Evolutionary conservation across 2,329 filamentous ascomycete genomes (phyloP).

Genomic region (Aureobasidium sp.): DNA sequence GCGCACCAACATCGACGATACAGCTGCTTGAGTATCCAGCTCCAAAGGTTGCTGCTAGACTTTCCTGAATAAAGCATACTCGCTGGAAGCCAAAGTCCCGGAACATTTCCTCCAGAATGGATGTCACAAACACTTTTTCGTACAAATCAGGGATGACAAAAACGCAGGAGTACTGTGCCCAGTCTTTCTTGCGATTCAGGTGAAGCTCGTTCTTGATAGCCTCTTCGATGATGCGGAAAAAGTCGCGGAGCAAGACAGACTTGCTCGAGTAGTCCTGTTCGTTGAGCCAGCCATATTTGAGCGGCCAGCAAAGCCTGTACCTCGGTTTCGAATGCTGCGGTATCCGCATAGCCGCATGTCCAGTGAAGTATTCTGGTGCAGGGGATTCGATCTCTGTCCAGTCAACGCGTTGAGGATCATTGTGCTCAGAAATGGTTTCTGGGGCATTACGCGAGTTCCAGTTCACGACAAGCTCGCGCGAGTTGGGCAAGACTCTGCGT

Average conservation of each 20-base stretch:
- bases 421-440: slow-evolving; percentile 86
- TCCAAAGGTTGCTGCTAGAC: slow-evolving; percentile 86
- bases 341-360: slow-evolving; percentile 72
- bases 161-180: slow-evolving; percentile 90
- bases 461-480: slow-evolving; percentile 88
- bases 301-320: slow-evolving; percentile 89
- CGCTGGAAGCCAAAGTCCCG: slow-evolving; percentile 82
- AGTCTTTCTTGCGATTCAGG: slow-evolving; percentile 67
- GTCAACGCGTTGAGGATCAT: slow-evolving; percentile 86
- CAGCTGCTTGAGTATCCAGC: slow-evolving; percentile 91
- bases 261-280: slow-evolving; percentile 78
- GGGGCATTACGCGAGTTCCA: slow-evolving; percentile 80
- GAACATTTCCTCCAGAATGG: slow-evolving; percentile 75
- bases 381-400: slow-evolving; percentile 77
- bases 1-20: slow-evolving; percentile 90
- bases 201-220: slow-evolving; percentile 80
- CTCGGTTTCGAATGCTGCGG: slow-evolving; percentile 82
- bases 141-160: slow-evolving; percentile 95
- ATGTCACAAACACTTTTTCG: slow-evolving; percentile 85
- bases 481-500: slow-evolving; percentile 91
- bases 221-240: slow-evolving; percentile 78
- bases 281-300: slow-evolving; percentile 79
- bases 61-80: slow-evolving; percentile 93
- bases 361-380: slow-evolving; percentile 71
- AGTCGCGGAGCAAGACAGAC: slow-evolving; percentile 74